phyloP scores from a whole-genome alignment of 306 rosid genomes.

The Corylus avellana region DNA sequence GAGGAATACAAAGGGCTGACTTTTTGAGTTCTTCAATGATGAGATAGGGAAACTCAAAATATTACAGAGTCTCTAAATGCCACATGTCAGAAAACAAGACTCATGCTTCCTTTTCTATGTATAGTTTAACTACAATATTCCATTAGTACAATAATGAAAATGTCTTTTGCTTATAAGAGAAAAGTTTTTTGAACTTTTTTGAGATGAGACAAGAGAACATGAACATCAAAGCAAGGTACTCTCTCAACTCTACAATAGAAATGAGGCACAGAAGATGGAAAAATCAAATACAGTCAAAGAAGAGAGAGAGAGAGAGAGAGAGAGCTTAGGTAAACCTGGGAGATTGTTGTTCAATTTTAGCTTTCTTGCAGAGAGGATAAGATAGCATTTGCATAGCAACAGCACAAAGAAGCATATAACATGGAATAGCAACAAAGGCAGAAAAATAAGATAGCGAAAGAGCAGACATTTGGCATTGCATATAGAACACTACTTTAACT shows the following conservation, averaged over 20 bases:
- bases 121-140: not conserved
- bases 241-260: not conserved
- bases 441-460: not conserved
- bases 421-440: conserved; percentile 16
- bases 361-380: not conserved
- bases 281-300: not conserved
- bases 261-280: not conserved
- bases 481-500: conserved; percentile 24
- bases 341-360: not conserved
- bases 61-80: not conserved
- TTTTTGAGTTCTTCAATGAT: not conserved
- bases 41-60: not conserved
- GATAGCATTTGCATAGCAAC: not conserved
- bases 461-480: not conserved
- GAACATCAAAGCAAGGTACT: not conserved
- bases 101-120: not conserved
- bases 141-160: not conserved
- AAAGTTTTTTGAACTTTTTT: conserved; percentile 6
- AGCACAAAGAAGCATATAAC: not conserved
- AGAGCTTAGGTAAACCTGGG: not conserved
- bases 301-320: not conserved
- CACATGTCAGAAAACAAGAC: not conserved
- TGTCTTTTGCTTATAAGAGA: not conserved
- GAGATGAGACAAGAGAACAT: not conserved
- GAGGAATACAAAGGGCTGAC: not conserved